Evolutionary conservation across 2,329 filamentous ascomycete genomes (phyloP).

Genomic region (Aphanoascus verrucosus): DNA sequence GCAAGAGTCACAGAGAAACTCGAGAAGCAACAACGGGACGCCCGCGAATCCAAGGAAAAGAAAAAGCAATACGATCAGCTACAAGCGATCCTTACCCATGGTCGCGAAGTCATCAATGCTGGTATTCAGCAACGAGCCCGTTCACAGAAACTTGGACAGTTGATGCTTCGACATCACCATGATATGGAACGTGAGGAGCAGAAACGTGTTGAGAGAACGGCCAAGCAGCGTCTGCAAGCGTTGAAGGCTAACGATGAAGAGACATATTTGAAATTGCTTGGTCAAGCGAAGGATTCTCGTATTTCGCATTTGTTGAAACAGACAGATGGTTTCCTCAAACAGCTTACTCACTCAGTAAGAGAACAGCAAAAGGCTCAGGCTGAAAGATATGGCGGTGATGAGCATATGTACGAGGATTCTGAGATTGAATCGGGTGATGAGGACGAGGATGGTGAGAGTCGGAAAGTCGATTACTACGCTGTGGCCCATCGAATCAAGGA

Average conservation of each 20-base stretch:
- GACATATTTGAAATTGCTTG: constrained; percentile 93
- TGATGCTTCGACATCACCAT: constrained; percentile 83
- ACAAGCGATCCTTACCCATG: constrained; percentile 72
- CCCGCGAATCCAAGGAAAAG: constrained; percentile 90
- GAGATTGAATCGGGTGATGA: constrained; percentile 59
- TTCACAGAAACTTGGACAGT: constrained; percentile 72
- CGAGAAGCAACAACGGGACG: constrained; percentile 96
- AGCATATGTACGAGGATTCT: constrained; percentile 47
- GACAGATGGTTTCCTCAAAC: constrained; percentile 93
- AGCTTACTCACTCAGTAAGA: constrained; percentile 89
- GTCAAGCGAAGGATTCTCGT: constrained; percentile 97
- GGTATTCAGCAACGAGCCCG: constrained; percentile 60
- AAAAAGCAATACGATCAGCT: constrained; percentile 93
- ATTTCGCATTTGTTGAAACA: constrained; percentile 95
- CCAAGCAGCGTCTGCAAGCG: constrained; percentile 98
- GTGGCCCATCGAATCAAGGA: constrained; percentile 95
- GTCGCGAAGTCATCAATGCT: constrained; percentile 61
- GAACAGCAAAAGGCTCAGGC: constrained; percentile 77
- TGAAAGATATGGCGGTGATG: constrained; percentile 63
- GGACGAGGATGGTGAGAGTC: constrained; percentile 47
- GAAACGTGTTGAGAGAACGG: constrained; percentile 92
- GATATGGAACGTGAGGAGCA: constrained; percentile 99
- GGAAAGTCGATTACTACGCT: constrained; percentile 96
- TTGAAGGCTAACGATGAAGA: constrained; percentile 99
- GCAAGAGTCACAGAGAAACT: constrained; percentile 96